Conservation (phyloP, 1,284 basidiomycete species). For the Cryptococcus sp. region DNA sequence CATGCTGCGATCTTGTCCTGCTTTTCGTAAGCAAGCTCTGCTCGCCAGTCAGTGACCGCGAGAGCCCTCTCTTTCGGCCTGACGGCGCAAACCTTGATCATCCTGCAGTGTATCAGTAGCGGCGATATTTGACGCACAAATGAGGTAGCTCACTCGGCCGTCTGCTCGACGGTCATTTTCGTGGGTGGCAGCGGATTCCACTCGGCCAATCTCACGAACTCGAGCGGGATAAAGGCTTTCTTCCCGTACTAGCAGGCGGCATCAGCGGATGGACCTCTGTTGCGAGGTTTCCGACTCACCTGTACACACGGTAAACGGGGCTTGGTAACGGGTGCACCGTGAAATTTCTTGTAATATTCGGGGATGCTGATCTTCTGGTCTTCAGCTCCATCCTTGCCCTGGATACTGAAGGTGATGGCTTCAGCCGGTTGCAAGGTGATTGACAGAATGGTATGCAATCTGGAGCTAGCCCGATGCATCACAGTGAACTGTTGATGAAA, state of each 20-base stretch:
- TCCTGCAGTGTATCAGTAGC: constrained; percentile 20
- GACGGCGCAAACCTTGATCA: constrained; percentile 51
- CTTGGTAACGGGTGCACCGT: constrained; percentile 31
- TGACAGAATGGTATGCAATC: constrained; percentile 40
- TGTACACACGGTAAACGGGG: constrained; percentile 48
- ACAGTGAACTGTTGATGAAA: constrained; percentile 32
- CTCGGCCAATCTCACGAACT: constrained; percentile 43
- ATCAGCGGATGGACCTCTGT: not conserved
- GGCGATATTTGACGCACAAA: not conserved
- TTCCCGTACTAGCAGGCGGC: constrained; percentile 32
- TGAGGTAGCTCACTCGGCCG: constrained; percentile 33
- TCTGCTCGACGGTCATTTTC: constrained; percentile 41
- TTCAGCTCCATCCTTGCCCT: constrained; percentile 32
- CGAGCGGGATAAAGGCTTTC: constrained; percentile 41
- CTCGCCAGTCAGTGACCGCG: constrained; percentile 31
- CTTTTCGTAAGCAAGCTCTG: constrained; percentile 37
- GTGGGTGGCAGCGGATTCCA: constrained; percentile 47
- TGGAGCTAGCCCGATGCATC: constrained; percentile 36
- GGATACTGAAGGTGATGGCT: constrained; percentile 37
- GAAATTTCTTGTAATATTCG: constrained; percentile 47
- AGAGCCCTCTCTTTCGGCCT: constrained; percentile 35
- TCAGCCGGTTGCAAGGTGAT: constrained; percentile 36
- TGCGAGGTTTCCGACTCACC: constrained; percentile 17
- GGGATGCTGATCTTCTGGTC: constrained; percentile 35
- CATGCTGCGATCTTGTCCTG: constrained; percentile 45